Conservation (phyloP, 2,329 filamentous ascomycete species). For the Fusarium neocosmosporiellum region DNA sequence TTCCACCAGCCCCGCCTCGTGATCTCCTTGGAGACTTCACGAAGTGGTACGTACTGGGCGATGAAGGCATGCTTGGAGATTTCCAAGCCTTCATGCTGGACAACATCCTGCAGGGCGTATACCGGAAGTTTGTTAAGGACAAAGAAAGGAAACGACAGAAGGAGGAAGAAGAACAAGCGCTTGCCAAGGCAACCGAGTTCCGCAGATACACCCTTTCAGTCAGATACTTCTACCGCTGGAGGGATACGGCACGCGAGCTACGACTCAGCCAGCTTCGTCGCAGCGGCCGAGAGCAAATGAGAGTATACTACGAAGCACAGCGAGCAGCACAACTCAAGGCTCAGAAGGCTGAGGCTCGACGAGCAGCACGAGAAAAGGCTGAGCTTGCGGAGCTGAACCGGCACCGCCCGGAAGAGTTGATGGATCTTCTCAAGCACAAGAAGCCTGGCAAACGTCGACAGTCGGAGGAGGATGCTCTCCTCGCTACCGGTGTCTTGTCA, state of each 20-base stretch:
- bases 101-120: conserved; percentile 57
- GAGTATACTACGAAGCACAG: conserved; percentile 57
- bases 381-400: conserved; percentile 46
- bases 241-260: conserved; percentile 58
- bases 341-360: conserved; percentile 49
- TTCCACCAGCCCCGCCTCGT: conserved; percentile 38
- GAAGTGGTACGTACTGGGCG: conserved; percentile 66
- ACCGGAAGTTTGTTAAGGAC: conserved; percentile 53
- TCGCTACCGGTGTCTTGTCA: conserved; percentile 56
- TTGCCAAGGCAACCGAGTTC: conserved; percentile 61
- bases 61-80: conserved; percentile 63
- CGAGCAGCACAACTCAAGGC: conserved; percentile 47
- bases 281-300: conserved; percentile 63
- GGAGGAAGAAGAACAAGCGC: conserved; percentile 61
- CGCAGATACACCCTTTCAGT: conserved; percentile 61
- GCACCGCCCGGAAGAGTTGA: conserved; percentile 50
- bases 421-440: conserved; percentile 47
- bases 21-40: conserved; percentile 63
- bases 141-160: conserved; percentile 55
- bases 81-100: conserved; percentile 60
- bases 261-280: conserved; percentile 62
- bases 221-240: conserved; percentile 69
- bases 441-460: conserved; percentile 45
- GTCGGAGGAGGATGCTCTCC: conserved; percentile 52
- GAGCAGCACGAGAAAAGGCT: conserved; percentile 40